Evolutionary conservation across 208 protist species (phyloP), one percentile per base, ranked within the genome.

Genomic region (Sergeia podlipaevii): DNA sequence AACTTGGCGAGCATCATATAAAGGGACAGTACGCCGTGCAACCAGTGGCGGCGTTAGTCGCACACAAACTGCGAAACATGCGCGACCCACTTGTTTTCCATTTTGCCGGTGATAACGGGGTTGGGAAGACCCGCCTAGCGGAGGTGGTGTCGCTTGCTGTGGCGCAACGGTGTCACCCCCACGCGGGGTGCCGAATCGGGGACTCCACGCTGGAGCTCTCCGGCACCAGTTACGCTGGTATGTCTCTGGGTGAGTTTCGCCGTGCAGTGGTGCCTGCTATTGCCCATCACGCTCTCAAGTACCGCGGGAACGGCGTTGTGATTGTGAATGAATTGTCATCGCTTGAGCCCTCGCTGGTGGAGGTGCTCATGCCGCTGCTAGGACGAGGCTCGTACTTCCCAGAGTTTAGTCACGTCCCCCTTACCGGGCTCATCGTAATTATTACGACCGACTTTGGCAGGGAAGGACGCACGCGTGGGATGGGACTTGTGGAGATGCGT

Each of bases 41-140:
- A 27, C 36, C 43, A 20, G 67, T 90, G 36, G 51, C 63, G 46
- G 55, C 38, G 50, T 29, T 58, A 34, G 54, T 91, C 21, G 45
- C 34, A 3, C 53, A 74, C 36, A 87, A 91, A 45, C 71, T 91
- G 46, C 47, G 43, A n/a, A 59, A 71, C 43, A 45, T 59, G 10
- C 47, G 69, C 21, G 70, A 75, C 57, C 64, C 70, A 4, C 54
- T 85, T 17, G 65, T 92, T 8, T 53, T 92, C 17, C 80, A 89
- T 43, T 86, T 92, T 65, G 80, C 80, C 3, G 85, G 85, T 18
- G 85, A 92, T 65, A 92, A 92, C 50, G 85, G 85, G 18, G 85
- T 92, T 2, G 85, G 85, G 26, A 92, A 92, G 64, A 92, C 85
- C 2, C 70, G 64, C 17, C 43, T 61, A 13, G 81, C 85, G 27